phyloP scores from a whole-genome alignment of 2,329 filamentous ascomycete species.

The Diaporthe sp. region DNA sequence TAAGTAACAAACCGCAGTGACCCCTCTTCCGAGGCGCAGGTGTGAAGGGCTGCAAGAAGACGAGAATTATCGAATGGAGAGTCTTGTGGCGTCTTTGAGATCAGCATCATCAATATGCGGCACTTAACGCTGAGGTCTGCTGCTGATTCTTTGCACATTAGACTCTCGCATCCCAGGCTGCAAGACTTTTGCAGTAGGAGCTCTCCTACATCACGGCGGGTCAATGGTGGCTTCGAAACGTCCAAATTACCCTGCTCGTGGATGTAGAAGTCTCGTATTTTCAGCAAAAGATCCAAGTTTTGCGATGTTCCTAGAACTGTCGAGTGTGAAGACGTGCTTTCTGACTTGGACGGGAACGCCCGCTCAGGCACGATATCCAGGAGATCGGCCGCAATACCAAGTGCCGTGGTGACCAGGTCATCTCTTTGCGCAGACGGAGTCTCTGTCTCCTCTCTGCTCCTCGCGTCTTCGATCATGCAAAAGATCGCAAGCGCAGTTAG shows the following conservation, averaged over 20 bases:
- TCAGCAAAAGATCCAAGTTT: constrained; percentile 69
- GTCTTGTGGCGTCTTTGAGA: constrained; percentile 65
- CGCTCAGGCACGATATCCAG: constrained; percentile 75
- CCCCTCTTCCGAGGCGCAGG: constrained; percentile 56
- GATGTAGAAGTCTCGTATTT: constrained; percentile 76
- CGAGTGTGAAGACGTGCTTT: constrained; percentile 40
- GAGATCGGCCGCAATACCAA: constrained; percentile 67
- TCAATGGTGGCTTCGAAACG: constrained; percentile 71
- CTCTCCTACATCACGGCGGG: constrained; percentile 67
- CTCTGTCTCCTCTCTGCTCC: constrained; percentile 50
- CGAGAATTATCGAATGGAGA: constrained; percentile 61
- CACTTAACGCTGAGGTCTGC: constrained; percentile 69
- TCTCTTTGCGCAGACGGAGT: constrained; percentile 39
- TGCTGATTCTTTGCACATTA: constrained; percentile 55
- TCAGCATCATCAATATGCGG: constrained; percentile 69
- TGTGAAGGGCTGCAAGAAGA: constrained; percentile 65
- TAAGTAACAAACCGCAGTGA: constrained; percentile 67
- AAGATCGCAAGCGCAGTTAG: constrained; percentile 77
- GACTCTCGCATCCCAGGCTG: constrained; percentile 62
- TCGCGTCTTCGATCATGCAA: constrained; percentile 70
- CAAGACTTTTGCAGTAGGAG: constrained; percentile 74
- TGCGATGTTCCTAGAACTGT: constrained; percentile 51
- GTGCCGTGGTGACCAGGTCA: constrained; percentile 50
- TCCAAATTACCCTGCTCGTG: constrained; percentile 79
- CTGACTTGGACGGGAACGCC: constrained; percentile 62